Evolutionary conservation across 1,284 basidiomycete genomes (phyloP).

Genomic region (Pseudozyma sp.): DNA sequence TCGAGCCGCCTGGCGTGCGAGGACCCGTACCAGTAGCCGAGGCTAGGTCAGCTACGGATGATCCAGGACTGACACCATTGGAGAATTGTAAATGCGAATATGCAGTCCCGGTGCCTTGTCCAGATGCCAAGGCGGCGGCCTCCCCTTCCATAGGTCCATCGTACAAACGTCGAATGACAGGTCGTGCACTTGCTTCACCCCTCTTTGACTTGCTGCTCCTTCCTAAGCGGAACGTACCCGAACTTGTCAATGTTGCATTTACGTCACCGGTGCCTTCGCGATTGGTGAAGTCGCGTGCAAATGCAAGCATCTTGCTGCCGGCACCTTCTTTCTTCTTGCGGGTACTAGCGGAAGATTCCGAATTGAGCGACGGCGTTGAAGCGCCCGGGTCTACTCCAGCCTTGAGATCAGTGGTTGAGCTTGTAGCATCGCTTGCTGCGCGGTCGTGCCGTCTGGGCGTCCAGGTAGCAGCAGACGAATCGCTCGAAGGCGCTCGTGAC

Average conservation of each 20-base stretch:
- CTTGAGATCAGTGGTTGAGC: slow-evolving; percentile 18
- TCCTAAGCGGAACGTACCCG: slow-evolving; percentile 29
- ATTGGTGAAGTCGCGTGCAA: slow-evolving; percentile 31
- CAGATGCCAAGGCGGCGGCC: slow-evolving; percentile 14
- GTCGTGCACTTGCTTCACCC: slow-evolving; percentile 16
- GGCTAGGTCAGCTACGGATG: slow-evolving; percentile 22
- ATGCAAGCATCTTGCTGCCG: slow-evolving; percentile 42
- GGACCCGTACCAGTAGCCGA: not conserved
- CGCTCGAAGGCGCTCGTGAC: slow-evolving; percentile 27
- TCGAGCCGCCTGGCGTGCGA: slow-evolving; percentile 10
- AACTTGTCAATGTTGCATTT: slow-evolving; percentile 13
- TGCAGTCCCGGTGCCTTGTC: not conserved
- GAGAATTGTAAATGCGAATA: slow-evolving; percentile 16
- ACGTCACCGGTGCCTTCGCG: slow-evolving; percentile 28
- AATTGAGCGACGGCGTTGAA: slow-evolving; percentile 33
- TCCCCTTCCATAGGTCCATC: slow-evolving; percentile 32
- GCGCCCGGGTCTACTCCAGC: slow-evolving; percentile 11
- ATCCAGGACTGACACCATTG: slow-evolving; percentile 29
- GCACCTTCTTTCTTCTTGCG: slow-evolving; percentile 36
- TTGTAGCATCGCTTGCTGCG: slow-evolving; percentile 29
- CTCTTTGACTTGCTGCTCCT: slow-evolving; percentile 33
- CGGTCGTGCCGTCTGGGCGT: slow-evolving; percentile 22
- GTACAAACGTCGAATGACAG: slow-evolving; percentile 44
- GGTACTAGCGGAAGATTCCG: slow-evolving; percentile 28
- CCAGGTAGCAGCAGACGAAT: slow-evolving; percentile 15